Evolutionary conservation across 176 grass and related monocot genomes (phyloP), one percentile per base, ranked within the genome.

Genomic region (Aegilops speltoides): DNA sequence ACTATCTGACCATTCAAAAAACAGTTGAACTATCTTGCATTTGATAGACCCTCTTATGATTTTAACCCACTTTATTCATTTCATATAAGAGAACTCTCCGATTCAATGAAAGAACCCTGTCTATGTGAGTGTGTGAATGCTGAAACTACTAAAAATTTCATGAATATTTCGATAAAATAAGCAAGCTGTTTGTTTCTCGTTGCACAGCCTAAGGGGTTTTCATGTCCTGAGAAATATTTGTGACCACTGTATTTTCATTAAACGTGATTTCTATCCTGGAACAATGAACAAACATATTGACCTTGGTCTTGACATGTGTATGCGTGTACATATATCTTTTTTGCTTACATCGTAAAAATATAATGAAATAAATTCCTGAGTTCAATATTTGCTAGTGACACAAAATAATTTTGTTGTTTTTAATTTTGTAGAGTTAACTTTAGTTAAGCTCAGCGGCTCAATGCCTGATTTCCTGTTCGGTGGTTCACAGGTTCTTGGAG

Each of bases 401-500:
- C 17, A 24, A 17, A 40, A 19, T 14, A 32, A n/a, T n/a, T 36
- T 59, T 32, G 33, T 34, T 34, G 19, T n/a, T 78, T 60, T 78
- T 60, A 70, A 14, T 9, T 50, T 83, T 73, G n/a, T 73, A 45
- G 69, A 45, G 22, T 59, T 72, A 72, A 64, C 59, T 36, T 80
- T 8, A 33, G 12, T 43, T 45, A 48, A 34, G 77, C 48, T 45
- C 29, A 37, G 34, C 37, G 16, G n/a, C 37, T 64, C 50, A 45
- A 48, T 46, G 20, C 20, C 34, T 79, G 20, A 80, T 86, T 83
- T 82, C 25, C 2, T 57, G 22, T 57, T 68, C 5, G 25, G 33
- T 83, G 15, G 79, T 40, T 72, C 84, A 34, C 80, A 87, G 89
- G 69, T 79, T 20, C 8, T 82, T 17, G 45, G 61, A 32, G 33